Conservation (phyloP, 2,329 filamentous ascomycete genomes). For the Aureobasidium sp. region DNA sequence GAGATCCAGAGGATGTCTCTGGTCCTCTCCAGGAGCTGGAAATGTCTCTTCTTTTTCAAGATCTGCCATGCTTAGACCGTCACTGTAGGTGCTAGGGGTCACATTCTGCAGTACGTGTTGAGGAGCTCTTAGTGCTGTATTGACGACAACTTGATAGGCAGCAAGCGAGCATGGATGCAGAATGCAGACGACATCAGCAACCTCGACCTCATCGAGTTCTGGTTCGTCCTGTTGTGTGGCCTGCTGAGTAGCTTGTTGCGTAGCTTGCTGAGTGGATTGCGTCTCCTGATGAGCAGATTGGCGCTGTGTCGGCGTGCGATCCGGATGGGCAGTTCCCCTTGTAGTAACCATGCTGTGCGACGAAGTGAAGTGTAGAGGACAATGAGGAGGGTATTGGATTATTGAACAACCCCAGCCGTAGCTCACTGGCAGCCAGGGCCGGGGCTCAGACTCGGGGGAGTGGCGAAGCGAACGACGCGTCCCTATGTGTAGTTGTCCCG, state of each 20-base stretch:
- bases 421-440: slow-evolving; percentile 6
- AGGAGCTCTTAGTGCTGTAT: slow-evolving; percentile 45
- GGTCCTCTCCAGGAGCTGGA: slow-evolving; percentile 44
- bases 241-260: slow-evolving; percentile 12
- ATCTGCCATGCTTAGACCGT: slow-evolving; percentile 24
- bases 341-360: neutral
- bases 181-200: slow-evolving; percentile 83
- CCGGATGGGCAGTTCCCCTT: neutral
- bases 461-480: neutral
- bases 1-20: slow-evolving; percentile 37
- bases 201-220: slow-evolving; percentile 64
- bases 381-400: neutral
- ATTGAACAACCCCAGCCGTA: slow-evolving; percentile 13
- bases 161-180: slow-evolving; percentile 70
- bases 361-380: neutral
- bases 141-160: slow-evolving; percentile 63
- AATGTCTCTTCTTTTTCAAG: slow-evolving; percentile 39
- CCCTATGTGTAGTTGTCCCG: neutral
- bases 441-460: neutral
- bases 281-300: neutral
- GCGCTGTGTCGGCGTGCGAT: neutral
- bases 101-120: slow-evolving; percentile 54
- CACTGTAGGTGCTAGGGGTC: slow-evolving; percentile 27
- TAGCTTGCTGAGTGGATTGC: slow-evolving; percentile 8
- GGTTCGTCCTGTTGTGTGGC: slow-evolving; percentile 11